phyloP scores from a whole-genome alignment of 768 basidiomycete species.

The Imleria badia region DNA sequence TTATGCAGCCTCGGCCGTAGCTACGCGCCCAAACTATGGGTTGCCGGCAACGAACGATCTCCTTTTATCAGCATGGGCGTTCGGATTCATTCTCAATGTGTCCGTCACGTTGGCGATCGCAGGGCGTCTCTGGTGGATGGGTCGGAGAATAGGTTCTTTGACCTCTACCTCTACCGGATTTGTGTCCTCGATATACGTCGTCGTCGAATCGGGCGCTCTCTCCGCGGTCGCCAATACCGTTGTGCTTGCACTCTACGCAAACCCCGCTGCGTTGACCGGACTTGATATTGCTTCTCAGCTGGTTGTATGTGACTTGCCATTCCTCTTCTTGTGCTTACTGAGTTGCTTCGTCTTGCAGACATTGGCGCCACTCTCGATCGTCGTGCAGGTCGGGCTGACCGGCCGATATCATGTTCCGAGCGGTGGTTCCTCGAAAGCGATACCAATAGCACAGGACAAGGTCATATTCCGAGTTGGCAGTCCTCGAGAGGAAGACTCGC shows the following conservation, averaged over 20 bases:
- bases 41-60: background rate
- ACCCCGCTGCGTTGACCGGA: background rate
- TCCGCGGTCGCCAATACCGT: background rate
- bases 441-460: too few species aligned
- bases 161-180: background rate
- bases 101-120: background rate
- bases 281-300: background rate
- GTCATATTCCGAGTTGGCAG: background rate
- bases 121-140: background rate
- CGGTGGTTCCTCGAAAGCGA: background rate
- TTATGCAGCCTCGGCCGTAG: background rate
- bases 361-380: background rate
- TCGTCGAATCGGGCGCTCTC: background rate
- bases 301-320: background rate
- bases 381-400: background rate
- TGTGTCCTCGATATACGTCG: background rate
- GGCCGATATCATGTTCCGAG: background rate
- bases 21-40: background rate
- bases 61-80: background rate
- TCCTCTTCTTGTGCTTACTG: background rate
- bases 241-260: background rate
- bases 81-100: background rate
- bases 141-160: background rate
- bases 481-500: background rate
- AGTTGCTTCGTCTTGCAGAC: background rate